phyloP scores from a whole-genome alignment of 768 basidiomycete species.

The Macrolepiota fuliginosa region DNA sequence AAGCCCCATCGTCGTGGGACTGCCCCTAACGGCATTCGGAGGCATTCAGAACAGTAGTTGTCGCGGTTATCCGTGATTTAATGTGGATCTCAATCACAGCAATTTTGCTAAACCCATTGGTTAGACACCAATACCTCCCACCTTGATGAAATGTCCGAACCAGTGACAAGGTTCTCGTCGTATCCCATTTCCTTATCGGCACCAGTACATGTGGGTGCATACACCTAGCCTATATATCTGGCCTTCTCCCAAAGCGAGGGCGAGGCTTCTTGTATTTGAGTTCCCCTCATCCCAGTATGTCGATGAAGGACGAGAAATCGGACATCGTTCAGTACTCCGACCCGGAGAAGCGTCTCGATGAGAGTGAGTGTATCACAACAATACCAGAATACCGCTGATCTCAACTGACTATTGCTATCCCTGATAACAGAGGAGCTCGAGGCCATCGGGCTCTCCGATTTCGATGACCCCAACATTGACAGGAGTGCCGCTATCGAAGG shows the following conservation, averaged over 20 bases:
- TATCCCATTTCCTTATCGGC: not conserved
- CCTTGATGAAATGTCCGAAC: not conserved
- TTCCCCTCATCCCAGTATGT: slow-evolving; percentile 29
- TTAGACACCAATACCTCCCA: not conserved
- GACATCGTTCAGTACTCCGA: slow-evolving; percentile 23
- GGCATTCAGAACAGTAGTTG: too few relatives aligned
- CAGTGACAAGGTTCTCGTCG: not conserved
- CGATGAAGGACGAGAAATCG: slow-evolving; percentile 26
- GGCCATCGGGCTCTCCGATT: slow-evolving; percentile 33
- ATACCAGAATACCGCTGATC: not conserved
- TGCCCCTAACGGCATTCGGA: not conserved
- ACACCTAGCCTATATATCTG: not conserved
- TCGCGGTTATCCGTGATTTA: not conserved
- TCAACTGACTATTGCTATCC: not conserved
- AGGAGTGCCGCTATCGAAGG: slow-evolving; percentile 41
- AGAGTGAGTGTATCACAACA: slow-evolving; percentile 15
- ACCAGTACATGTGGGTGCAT: not conserved
- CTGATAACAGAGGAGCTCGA: slow-evolving; percentile 23
- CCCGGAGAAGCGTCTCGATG: slow-evolving; percentile 27
- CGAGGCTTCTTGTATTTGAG: slow-evolving; percentile 19
- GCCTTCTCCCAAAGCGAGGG: not conserved
- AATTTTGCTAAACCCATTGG: not conserved
- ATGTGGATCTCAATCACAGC: not conserved
- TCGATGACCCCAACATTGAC: slow-evolving; percentile 57
- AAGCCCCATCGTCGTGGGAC: not conserved